Base-by-base conservation (phyloP, 805 yeast species). In the Yueomyces sp. region DNA sequence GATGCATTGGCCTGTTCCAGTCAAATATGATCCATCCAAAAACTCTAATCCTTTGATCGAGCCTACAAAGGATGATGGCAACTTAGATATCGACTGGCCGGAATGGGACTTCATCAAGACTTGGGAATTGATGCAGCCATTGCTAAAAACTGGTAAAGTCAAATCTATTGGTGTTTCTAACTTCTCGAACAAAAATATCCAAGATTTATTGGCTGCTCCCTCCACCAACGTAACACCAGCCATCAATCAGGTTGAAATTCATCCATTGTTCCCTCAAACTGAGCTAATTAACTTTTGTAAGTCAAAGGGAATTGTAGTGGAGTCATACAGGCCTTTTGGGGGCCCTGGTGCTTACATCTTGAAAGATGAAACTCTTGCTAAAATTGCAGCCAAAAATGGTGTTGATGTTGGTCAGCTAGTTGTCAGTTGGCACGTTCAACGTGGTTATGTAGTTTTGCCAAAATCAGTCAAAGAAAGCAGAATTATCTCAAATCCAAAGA, bases 251-350 rank as follows among this genome's bases (percentile, higher is more conserved):
- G 70, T 83, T 47, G 94, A 85, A 66, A 63, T 77, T 36, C 94
- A 85, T 61, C 86, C 88, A 40, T 70, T 71, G 48, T 67, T 81
- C 45, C 84, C 84, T 40, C 88, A 83, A 59, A 65, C 60, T 6
- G 77, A 77, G 49, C 66, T 84, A 50, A 54, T 72, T 39, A 69
- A 73, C 34, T 80, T 56, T 61, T 69, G 77, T 60, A 63, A 68
- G 44, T 56, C 62, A 33, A 67, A 81, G 48, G 74, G 69, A 47
- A 78, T 81, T 47, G 58, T 67, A 33, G 59, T 81, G 44, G 81
- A 81, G 59, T 94, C 94, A 7, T 85, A 83, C 64, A 78, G 85
- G 31, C 92, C 94, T 28, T 67, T 85, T 51, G 90, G 87, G 6
- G 71, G 81, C 31, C 62, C 66, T 5, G 73, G 69, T 45, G 71